These are phyloP conservation scores for Bretschneidera sinensis DNA, from an alignment of 345 rosid genomes.

Conservation along the genomic window DNA sequence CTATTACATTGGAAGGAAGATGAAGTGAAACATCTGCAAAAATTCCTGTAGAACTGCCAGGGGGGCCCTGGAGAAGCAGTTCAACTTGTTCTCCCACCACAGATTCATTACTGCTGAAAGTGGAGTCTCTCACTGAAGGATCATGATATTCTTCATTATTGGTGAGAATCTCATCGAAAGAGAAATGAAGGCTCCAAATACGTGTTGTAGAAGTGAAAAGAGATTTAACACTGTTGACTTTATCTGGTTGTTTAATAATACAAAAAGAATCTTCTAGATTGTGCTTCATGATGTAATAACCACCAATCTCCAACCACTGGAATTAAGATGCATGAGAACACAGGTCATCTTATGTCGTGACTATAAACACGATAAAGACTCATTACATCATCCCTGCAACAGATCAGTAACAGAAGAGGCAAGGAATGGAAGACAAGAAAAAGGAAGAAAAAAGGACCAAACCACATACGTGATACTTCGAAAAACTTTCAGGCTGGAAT, in stretches of 20 bases:
- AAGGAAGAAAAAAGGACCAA: not conserved
- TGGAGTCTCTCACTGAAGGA: slow-evolving; percentile 16
- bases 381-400: not conserved
- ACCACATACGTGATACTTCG: slow-evolving; percentile 43
- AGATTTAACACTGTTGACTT: slow-evolving; percentile 33
- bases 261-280: slow-evolving; percentile 41
- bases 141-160: slow-evolving; percentile 22
- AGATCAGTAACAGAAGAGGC: not conserved
- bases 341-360: not conserved
- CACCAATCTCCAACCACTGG: slow-evolving; percentile 74
- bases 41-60: slow-evolving; percentile 21
- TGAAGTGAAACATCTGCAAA: slow-evolving; percentile 51
- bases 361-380: not conserved
- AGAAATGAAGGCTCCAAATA: slow-evolving; percentile 54
- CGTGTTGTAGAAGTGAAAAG: slow-evolving; percentile 32
- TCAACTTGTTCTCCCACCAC: slow-evolving; percentile 23
- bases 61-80: slow-evolving; percentile 5
- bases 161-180: slow-evolving; percentile 31
- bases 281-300: slow-evolving; percentile 61
- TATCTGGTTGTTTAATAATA: slow-evolving; percentile 25
- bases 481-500: slow-evolving; percentile 36
- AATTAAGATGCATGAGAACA: slow-evolving; percentile 17
- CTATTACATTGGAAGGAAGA: slow-evolving; percentile 36
- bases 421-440: too few species aligned
- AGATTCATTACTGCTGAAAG: slow-evolving; percentile 24